Conservation (phyloP, 2,329 filamentous ascomycete species). For the Monilinia laxa region DNA sequence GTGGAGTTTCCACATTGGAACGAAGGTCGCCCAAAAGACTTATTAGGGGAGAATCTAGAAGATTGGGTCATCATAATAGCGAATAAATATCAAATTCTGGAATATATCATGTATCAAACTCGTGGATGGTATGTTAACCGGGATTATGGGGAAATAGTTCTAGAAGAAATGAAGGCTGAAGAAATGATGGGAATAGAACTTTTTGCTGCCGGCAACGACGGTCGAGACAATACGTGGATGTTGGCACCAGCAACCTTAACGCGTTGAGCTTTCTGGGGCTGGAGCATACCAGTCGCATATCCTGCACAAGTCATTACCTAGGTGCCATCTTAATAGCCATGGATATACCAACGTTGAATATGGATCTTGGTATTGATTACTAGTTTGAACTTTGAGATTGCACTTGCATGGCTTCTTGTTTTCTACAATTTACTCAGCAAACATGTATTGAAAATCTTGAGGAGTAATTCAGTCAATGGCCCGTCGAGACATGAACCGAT, state of each 20-base stretch:
- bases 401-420: no score
- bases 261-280: background rate
- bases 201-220: background rate
- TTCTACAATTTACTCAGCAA: no score
- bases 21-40: background rate
- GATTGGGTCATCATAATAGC: background rate
- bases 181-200: background rate
- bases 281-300: background rate
- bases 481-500: no score
- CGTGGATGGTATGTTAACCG: background rate
- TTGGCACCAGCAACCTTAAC: background rate
- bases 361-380: no score
- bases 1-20: background rate
- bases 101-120: conserved; percentile 1
- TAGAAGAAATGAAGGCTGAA: background rate
- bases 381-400: no score
- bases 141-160: background rate
- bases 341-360: no score
- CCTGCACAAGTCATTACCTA: background rate
- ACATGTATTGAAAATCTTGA: no score
- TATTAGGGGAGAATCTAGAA: background rate
- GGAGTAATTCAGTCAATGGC: no score
- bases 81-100: background rate
- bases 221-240: background rate
- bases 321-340: background rate